These are phyloP conservation scores for Xenosphaeropsis pyriputrescens DNA, from an alignment of 2,329 filamentous ascomycete species.

Conservation along the genomic window DNA sequence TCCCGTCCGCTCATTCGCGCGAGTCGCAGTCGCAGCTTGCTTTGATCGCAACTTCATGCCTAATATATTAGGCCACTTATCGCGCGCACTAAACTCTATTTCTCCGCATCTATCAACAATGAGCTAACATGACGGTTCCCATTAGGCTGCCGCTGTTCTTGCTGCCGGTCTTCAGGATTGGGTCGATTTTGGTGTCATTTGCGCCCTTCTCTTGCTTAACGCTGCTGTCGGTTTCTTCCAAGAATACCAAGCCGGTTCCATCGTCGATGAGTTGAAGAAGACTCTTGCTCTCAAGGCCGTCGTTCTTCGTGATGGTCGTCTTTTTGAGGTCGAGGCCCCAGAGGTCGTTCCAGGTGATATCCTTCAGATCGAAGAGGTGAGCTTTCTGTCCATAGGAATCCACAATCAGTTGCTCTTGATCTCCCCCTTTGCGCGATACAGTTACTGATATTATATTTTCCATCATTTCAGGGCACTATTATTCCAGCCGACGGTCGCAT, in stretches of 20 bases:
- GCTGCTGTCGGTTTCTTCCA: slow-evolving; percentile 77
- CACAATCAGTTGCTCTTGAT: too few species aligned
- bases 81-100: too few species aligned
- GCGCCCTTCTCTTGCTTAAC: slow-evolving; percentile 69
- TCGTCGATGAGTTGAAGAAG: slow-evolving; percentile 85
- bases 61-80: not conserved
- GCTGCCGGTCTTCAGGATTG: slow-evolving; percentile 76
- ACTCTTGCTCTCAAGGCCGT: slow-evolving; percentile 78
- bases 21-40: too few species aligned
- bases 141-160: slow-evolving; percentile 51
- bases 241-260: slow-evolving; percentile 80
- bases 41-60: not conserved
- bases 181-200: slow-evolving; percentile 91
- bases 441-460: too few species aligned
- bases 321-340: slow-evolving; percentile 67
- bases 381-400: slow-evolving; percentile 4
- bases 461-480: slow-evolving; percentile 51
- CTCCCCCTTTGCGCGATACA: too few species aligned
- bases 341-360: slow-evolving; percentile 86
- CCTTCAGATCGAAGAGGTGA: slow-evolving; percentile 66
- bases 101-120: not conserved
- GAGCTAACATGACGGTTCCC: not conserved
- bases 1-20: not conserved
- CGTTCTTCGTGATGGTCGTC: slow-evolving; percentile 66
- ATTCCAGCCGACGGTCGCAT: slow-evolving; percentile 81